Base-by-base conservation (phyloP, 805 yeast genomes). In the Wickerhamomyces kurtzmanii region DNA sequence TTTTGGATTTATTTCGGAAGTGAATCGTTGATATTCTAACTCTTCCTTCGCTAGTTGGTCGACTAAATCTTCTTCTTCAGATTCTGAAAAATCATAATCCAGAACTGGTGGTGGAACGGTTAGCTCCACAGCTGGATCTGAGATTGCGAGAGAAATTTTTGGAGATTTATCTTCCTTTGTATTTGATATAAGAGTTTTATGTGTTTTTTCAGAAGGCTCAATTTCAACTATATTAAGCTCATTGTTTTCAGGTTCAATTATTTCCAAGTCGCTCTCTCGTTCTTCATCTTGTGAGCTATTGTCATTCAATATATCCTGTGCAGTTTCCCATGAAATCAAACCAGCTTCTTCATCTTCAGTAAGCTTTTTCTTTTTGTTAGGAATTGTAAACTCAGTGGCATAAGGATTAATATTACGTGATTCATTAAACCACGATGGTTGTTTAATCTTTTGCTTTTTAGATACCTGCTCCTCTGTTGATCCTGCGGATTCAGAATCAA, bases 1-100 rank as follows among this genome's bases (percentile, higher is more conserved):
- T 60, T 27, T 10, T 4, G 52, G 51, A 29, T 54, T 57, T 19
- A 71, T 39, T 8, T 57, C 42, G 7, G 53, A 51, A 9, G 70
- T 68, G 42, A 89, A 83, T 10, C 68, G 51, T 27, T 70, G 75
- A 46, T 82, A 83, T 27, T 83, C 94, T 21, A 58, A 60, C 27
- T 75, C 83, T 49, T 91, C 98, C 23, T 68, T 65, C 23, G 64
- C 61, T 26, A 89, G 52, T 38, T 77, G 79, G 19, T 71, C 63
- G 3, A 68, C 65, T 4, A 85, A 49, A 13, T 72, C 70, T 20
- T 72, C 75, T 32, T 85, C 94, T 32, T 87, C 96, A 12, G 75
- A 77, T 30, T 82, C 86, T 15, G 73, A 74, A 47, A 79, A 79
- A 30, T 72, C 82, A 41, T 77, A 80, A 30, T 75, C 81, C 19